Base-by-base conservation (phyloP, 768 basidiomycete genomes). In the Kockovaella imperatae region DNA sequence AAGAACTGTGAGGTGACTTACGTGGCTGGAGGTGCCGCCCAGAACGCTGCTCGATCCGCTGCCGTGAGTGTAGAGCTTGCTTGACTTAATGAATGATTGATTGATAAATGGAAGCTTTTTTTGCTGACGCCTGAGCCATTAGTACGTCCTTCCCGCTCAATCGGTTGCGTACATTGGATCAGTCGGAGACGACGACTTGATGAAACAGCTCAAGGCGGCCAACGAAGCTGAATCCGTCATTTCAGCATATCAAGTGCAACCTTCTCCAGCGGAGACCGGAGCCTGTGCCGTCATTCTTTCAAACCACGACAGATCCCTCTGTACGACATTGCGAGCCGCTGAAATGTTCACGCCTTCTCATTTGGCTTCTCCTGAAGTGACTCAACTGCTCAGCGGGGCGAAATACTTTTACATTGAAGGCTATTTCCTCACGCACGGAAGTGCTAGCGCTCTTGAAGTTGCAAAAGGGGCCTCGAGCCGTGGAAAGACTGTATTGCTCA, bases 221-320 rank as follows among this genome's bases (percentile, higher is more conserved):
- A 97, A 99, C 79, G 78, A 83, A 73, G 83, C 84, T 45, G 95
- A 96, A 74, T 89, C 88, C 11, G 79, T 99, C 50, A 75, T 81
- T 50, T 79, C 90, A 55, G 84, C 84, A 3, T 99, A 97, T 73
- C 83, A 82, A 60, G 87, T 97, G 62, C 83, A 83, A 70, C 76
- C 83, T 54, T 84, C 83, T 50, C 63, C 66, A 20, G 82, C 83
- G 68, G 82, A 87, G 73, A 97, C 95, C 5, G 95, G 95, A 49
- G 90, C 95, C 45, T 99, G 95, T 68, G 93, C 87, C 14, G 95
- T 97, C 56, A 73, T 99, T 59, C 80, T 97, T 73, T 96, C 90
- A 42, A 87, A 85, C 36, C 89, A 95, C 74, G 67, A 95, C 72
- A 80, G 93, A 31, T 96, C 91, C 1, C 80, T 99, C 47, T 87